Conservation (phyloP, 257 asterid species). For the Verbena officinalis region DNA sequence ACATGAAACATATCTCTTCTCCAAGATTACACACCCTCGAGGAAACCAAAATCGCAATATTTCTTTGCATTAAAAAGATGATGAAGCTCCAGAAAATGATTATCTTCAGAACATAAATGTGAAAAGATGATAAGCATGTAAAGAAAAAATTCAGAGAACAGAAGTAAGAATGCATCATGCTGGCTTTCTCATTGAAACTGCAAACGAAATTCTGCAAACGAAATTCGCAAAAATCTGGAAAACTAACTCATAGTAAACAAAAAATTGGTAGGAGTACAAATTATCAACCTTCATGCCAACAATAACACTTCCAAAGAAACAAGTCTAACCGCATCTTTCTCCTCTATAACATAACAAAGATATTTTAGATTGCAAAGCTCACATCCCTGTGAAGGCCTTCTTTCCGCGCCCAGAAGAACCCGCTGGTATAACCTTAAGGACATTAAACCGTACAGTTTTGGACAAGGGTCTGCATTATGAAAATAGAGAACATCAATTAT, state of each 20-base stretch:
- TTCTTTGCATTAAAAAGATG: background rate
- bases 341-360: background rate
- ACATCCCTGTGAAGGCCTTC: slow-evolving; percentile 62
- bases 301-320: slow-evolving; percentile 9
- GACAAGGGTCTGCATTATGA: slow-evolving; percentile 57
- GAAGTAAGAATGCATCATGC: too few relatives aligned
- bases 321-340: slow-evolving; percentile 20
- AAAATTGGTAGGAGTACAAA: slow-evolving; percentile 22
- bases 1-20: too few relatives aligned
- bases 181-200: too few relatives aligned
- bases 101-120: background rate
- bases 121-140: too few relatives aligned
- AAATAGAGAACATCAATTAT: background rate
- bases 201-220: too few relatives aligned
- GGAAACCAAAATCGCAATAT: too few relatives aligned
- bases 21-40: too few relatives aligned
- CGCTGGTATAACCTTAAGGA: slow-evolving; percentile 65
- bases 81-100: background rate
- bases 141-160: too few relatives aligned
- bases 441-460: slow-evolving; percentile 69
- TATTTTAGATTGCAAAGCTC: slow-evolving; percentile 22
- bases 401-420: slow-evolving; percentile 63
- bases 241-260: slow-evolving; percentile 3
- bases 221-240: background rate
- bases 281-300: slow-evolving; percentile 17